Conservation (phyloP, 805 yeast genomes). For the Saccharomyces jurei region DNA sequence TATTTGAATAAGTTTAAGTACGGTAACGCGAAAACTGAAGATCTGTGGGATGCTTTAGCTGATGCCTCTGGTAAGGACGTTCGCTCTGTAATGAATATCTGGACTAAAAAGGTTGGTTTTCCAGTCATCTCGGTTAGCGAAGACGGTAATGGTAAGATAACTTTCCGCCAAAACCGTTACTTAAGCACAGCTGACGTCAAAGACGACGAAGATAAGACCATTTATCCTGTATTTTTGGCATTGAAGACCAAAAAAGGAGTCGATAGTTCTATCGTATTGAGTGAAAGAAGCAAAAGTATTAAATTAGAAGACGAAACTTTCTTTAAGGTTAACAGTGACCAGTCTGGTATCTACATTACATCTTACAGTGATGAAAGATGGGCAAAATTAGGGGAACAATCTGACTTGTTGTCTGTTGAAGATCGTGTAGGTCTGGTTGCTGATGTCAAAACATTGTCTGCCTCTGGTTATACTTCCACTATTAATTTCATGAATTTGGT, state of each 20-base stretch:
- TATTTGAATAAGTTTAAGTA: conserved; percentile 69
- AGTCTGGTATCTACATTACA: conserved; percentile 68
- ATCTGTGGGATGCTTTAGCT: conserved; percentile 66
- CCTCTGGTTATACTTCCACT: conserved; percentile 62
- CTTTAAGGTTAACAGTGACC: conserved; percentile 66
- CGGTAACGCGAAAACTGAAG: conserved; percentile 70
- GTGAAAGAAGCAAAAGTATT: conserved; percentile 40
- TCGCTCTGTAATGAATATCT: conserved; percentile 61
- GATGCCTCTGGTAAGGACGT: conserved; percentile 69
- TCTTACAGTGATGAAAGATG: conserved; percentile 63
- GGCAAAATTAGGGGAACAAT: conserved; percentile 53
- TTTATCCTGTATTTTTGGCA: conserved; percentile 67
- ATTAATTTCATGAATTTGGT: conserved; percentile 52
- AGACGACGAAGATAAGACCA: conserved; percentile 60
- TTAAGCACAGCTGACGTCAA: conserved; percentile 70
- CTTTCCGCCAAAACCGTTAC: conserved; percentile 64
- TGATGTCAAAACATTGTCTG: conserved; percentile 66
- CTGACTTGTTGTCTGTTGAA: conserved; percentile 56
- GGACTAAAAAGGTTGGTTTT: conserved; percentile 76
- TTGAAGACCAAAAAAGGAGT: conserved; percentile 50
- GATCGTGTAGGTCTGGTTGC: conserved; percentile 76
- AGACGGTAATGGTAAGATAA: conserved; percentile 38
- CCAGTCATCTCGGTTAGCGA: conserved; percentile 66
- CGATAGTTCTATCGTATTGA: conserved; percentile 51
- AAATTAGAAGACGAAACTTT: conserved; percentile 40